Evolutionary conservation across 345 rosid genomes (phyloP), one percentile per base, ranked within the genome.

Genomic region (Populus tremula): DNA sequence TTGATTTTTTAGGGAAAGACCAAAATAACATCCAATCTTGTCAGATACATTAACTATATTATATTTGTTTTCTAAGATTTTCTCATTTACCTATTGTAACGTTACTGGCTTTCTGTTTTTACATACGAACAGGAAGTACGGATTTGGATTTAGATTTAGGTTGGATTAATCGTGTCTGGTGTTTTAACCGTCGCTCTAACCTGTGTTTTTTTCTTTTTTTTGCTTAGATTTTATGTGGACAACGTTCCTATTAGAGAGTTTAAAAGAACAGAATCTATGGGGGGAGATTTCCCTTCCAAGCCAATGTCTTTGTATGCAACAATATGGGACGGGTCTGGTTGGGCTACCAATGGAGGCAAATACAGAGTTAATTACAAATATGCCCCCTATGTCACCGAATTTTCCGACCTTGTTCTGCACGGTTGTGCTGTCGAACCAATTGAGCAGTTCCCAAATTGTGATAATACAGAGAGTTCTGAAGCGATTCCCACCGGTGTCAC

Each of bases 331-430:
- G 99, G 92, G 12, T 95, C 98, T 16, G 85, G 84, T 74, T 95
- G 99, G 99, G 99, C 99, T 20, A 96, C 99, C 35, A 88, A 91
- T 70, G 98, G 98, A 71, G 99, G 99, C 62, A 96, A 92, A 74
- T 96, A 96, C 72, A 87, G 91, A 82, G 94, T 93, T 43, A 96
- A 92, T 74, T 96, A 96, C 91, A 93, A 91, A 81, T 96, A 96
- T n/a, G 91, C 97, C 2, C 99, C 99, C 33, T 96, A 87, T 16
- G 77, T 91, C 0, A 85, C 95, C 0, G 71, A 84, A 71, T 92
- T 96, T 82, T 87, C 97, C 10, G 82, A 93, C 79, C 80, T 96
- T 67, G 84, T 89, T 68, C 92, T 96, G 33, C 97, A 92, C 1
- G 99, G 99, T 35, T 96, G 99, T 16, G 73, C 98, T 0, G 94